These are phyloP conservation scores for Metschnikowia arizonensis DNA, from an alignment of 805 yeast species.

Conservation along the genomic window DNA sequence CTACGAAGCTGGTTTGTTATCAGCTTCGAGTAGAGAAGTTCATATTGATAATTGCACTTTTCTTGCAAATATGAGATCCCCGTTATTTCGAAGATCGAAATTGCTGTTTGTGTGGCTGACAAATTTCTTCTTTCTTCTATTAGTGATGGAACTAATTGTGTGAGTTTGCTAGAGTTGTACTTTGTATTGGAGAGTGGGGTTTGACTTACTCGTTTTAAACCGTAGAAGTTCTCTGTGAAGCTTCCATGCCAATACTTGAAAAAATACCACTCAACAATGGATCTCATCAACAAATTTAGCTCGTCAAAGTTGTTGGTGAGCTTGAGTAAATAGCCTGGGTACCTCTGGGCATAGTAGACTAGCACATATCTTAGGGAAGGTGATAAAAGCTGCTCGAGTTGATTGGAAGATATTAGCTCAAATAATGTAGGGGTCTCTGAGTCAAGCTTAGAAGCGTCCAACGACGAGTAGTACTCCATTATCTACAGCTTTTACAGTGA, in stretches of 20 bases:
- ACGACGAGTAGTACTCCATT: slow-evolving; percentile 81
- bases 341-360: slow-evolving; percentile 72
- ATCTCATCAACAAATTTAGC: slow-evolving; percentile 56
- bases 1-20: slow-evolving; percentile 44
- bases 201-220: slow-evolving; percentile 60
- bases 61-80: slow-evolving; percentile 66
- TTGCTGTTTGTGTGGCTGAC: slow-evolving; percentile 47
- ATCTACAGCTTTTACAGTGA: neutral
- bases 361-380: slow-evolving; percentile 79
- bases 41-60: slow-evolving; percentile 62
- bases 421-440: slow-evolving; percentile 80
- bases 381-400: slow-evolving; percentile 69
- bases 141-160: slow-evolving; percentile 36
- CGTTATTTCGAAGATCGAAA: slow-evolving; percentile 56
- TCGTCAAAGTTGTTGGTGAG: slow-evolving; percentile 75
- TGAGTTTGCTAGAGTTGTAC: slow-evolving; percentile 30
- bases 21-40: slow-evolving; percentile 56
- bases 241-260: slow-evolving; percentile 74
- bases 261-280: slow-evolving; percentile 66
- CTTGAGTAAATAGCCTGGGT: slow-evolving; percentile 64
- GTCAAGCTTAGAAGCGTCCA: slow-evolving; percentile 73
- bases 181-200: slow-evolving; percentile 30
- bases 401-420: slow-evolving; percentile 79
- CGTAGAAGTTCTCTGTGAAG: slow-evolving; percentile 90
- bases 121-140: slow-evolving; percentile 53